Evolutionary conservation across 371 early-diverging fungal species (phyloP).

Genomic region (Apophysomyces trapeziformis): DNA sequence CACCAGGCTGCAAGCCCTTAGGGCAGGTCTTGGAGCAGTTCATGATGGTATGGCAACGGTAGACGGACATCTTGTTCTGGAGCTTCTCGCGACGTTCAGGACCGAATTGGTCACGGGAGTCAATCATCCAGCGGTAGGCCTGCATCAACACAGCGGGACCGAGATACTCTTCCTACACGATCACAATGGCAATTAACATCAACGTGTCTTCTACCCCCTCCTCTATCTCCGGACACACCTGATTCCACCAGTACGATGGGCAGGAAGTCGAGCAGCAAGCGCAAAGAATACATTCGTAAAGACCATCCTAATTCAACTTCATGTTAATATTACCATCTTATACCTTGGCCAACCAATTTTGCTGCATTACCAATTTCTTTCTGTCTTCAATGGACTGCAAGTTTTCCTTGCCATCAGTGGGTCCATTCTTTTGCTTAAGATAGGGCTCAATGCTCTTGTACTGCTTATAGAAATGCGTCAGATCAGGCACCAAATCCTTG

Average conservation of each 20-base stretch:
- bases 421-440: slow-evolving; percentile 83
- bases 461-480: slow-evolving; percentile 96
- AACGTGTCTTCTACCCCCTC: not conserved
- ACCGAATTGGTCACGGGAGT: slow-evolving; percentile 94
- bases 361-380: slow-evolving; percentile 78
- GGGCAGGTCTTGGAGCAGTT: slow-evolving; percentile 97
- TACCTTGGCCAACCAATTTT: not conserved
- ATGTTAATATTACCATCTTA: not conserved
- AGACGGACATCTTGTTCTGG: slow-evolving; percentile 95
- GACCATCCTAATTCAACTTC: slow-evolving; percentile 70
- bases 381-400: slow-evolving; percentile 92
- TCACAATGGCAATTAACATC: not conserved
- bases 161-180: slow-evolving; percentile 76
- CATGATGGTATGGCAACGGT: slow-evolving; percentile 99
- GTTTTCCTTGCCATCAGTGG: slow-evolving; percentile 79
- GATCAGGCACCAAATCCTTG: slow-evolving; percentile 89
- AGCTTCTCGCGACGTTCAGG: slow-evolving; percentile 86
- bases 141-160: slow-evolving; percentile 97
- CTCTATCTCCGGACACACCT: slow-evolving; percentile 26
- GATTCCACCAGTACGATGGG: slow-evolving; percentile 98
- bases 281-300: slow-evolving; percentile 98
- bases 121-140: slow-evolving; percentile 98
- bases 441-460: slow-evolving; percentile 96
- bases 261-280: slow-evolving; percentile 98
- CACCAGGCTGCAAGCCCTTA: slow-evolving; percentile 95